A percentile compares a stretch with the other conserved stretches of the same genome.
phyloP scores from a whole-genome alignment of 371 early-diverging fungal genomes.

The Encephalitozoon hellem region DNA sequence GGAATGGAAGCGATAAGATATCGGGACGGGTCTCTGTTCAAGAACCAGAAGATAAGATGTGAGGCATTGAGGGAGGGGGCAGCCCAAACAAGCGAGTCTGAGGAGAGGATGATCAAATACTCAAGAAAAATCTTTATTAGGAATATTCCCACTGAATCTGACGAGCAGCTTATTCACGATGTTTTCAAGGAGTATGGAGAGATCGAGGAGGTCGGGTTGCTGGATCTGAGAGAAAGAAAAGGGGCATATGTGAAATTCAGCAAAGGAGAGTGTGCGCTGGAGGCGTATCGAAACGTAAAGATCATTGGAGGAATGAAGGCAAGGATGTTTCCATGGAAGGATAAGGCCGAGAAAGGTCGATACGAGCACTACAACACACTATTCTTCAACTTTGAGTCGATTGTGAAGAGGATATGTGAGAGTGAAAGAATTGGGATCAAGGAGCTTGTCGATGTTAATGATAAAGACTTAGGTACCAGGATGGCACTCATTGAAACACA shows the following conservation, averaged over 20 bases:
- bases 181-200: slow-evolving; percentile 3
- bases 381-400: slow-evolving; percentile 60
- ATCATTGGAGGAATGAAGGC: slow-evolving; percentile 44
- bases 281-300: slow-evolving; percentile 28
- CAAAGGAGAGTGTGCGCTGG: slow-evolving; percentile 40
- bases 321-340: slow-evolving; percentile 35
- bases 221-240: slow-evolving; percentile 6
- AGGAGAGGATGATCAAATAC: slow-evolving; percentile 39
- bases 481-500: slow-evolving; percentile 58
- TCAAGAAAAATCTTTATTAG: slow-evolving; percentile 44
- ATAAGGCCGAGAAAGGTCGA: slow-evolving; percentile 14
- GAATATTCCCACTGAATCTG: slow-evolving; percentile 11
- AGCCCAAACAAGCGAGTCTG: slow-evolving; percentile 24
- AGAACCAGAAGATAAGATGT: slow-evolving; percentile 46
- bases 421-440: slow-evolving; percentile 41
- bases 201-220: not conserved
- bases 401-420: slow-evolving; percentile 53
- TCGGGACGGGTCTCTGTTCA: slow-evolving; percentile 16
- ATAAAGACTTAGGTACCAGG: slow-evolving; percentile 53
- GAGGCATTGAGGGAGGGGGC: not conserved
- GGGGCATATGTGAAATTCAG: slow-evolving; percentile 42
- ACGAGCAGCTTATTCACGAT: slow-evolving; percentile 5
- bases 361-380: slow-evolving; percentile 50
- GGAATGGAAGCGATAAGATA: slow-evolving; percentile 43
- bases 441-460: slow-evolving; percentile 52